Evolutionary conservation across 495 filamentous ascomycete species (phyloP).

Genomic region (Penicillium antarcticum): DNA sequence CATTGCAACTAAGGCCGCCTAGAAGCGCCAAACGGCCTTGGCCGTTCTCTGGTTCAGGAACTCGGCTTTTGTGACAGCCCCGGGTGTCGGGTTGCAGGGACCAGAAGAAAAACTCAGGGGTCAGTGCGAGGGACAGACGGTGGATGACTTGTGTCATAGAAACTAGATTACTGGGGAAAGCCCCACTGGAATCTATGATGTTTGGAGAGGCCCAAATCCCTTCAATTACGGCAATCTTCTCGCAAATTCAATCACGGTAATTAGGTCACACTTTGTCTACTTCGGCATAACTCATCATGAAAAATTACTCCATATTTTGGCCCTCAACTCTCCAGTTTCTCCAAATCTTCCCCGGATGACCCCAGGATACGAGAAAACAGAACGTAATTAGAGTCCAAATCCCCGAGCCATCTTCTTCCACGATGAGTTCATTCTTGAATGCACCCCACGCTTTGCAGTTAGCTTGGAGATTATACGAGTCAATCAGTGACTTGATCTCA

Average conservation of each 20-base stretch:
- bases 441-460: slow-evolving; percentile 13
- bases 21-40: background rate
- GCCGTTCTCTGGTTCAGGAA: background rate
- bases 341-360: background rate
- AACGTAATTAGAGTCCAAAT: slow-evolving; percentile 3
- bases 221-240: too few relatives aligned
- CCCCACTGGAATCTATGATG: too few relatives aligned
- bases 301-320: background rate
- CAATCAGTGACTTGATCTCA: slow-evolving; percentile 14
- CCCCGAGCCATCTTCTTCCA: slow-evolving; percentile 1
- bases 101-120: background rate
- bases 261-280: background rate
- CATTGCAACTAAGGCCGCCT: background rate
- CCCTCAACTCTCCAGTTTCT: background rate
- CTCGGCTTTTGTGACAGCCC: background rate
- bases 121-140: background rate
- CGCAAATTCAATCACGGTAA: background rate
- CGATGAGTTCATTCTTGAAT: slow-evolving; percentile 1
- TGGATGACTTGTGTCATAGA: background rate
- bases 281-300: background rate
- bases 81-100: background rate
- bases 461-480: slow-evolving; percentile 2
- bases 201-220: too few relatives aligned
- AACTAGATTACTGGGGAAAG: background rate
- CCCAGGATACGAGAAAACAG: background rate